Percentiles rank a stretch among this genome's conserved stretches.
phyloP scores from a whole-genome alignment of 495 filamentous ascomycete genomes.

The Daldinia childiae region DNA sequence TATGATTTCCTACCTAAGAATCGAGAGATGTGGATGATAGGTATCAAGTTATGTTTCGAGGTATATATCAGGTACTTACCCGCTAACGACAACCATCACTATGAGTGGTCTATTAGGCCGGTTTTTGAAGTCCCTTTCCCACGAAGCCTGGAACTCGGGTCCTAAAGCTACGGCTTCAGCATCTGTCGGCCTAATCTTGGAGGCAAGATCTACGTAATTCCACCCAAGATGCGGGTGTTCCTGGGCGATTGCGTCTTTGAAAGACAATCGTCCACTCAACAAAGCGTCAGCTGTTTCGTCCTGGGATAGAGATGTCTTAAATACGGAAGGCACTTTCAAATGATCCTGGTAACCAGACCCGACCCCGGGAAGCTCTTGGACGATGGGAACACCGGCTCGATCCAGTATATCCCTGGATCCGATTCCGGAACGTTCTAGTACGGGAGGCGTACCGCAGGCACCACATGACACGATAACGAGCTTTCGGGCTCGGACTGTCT shows the following conservation, averaged over 20 bases:
- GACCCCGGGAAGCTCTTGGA: conserved; percentile 58
- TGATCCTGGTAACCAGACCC: conserved; percentile 63
- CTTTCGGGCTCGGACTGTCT: conserved; percentile 56
- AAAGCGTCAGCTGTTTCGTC: conserved; percentile 52
- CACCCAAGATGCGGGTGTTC: conserved; percentile 52
- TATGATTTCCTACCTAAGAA: neutral
- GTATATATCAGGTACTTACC: conserved; percentile 29
- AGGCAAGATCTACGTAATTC: conserved; percentile 58
- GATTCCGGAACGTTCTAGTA: conserved; percentile 72
- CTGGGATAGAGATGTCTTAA: conserved; percentile 43
- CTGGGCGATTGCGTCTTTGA: conserved; percentile 36
- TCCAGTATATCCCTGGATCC: conserved; percentile 47
- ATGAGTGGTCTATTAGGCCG: conserved; percentile 52
- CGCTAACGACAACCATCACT: conserved; percentile 42
- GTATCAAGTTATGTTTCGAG: neutral
- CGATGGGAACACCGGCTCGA: conserved; percentile 45
- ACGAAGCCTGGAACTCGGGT: conserved; percentile 51
- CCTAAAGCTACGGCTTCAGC: conserved; percentile 53
- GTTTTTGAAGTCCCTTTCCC: conserved; percentile 58
- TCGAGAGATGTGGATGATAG: neutral
- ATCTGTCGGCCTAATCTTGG: conserved; percentile 56
- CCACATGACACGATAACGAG: conserved; percentile 69
- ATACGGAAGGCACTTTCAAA: conserved; percentile 47
- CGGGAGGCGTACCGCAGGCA: conserved; percentile 60
- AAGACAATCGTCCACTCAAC: conserved; percentile 30